phyloP scores from a whole-genome alignment of 1,284 basidiomycete genomes.

The Wolfiporia cocos region DNA sequence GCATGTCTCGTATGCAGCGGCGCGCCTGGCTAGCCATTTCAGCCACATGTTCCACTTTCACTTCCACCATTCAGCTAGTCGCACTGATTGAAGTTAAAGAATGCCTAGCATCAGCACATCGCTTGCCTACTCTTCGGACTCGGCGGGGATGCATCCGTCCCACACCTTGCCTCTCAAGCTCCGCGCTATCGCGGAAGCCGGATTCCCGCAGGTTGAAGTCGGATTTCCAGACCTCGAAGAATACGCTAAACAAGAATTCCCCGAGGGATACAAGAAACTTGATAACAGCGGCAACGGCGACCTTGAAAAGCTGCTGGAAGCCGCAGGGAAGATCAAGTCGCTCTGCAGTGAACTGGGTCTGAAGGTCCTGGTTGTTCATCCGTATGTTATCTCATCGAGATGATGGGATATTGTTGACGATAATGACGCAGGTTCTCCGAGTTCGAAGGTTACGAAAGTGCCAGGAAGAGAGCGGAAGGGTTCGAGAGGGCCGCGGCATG shows the following conservation, averaged over 20 bases:
- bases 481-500: conserved; percentile 21
- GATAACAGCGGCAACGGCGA: conserved; percentile 21
- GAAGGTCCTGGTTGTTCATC: conserved; percentile 18
- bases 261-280: conserved; percentile 19
- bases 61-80: too few species aligned
- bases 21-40: too few species aligned
- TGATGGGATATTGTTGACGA: background rate
- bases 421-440: conserved; percentile 18
- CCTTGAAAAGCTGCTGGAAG: conserved; percentile 18
- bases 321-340: conserved; percentile 15
- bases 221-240: conserved; percentile 27
- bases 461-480: conserved; percentile 12
- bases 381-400: conserved; percentile 10
- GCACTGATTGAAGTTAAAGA: too few species aligned
- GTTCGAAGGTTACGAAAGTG: conserved; percentile 23
- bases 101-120: too few species aligned
- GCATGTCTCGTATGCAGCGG: too few species aligned
- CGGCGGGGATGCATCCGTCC: conserved; percentile 27
- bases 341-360: conserved; percentile 19
- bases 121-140: conserved; percentile 22
- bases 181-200: conserved; percentile 24
- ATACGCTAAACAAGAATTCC: conserved; percentile 18
- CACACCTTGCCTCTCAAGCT: conserved; percentile 26
- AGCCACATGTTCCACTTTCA: too few species aligned
- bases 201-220: conserved; percentile 23